A percentile compares a stretch with the other conserved stretches of the same genome.
These are phyloP conservation scores for Rhodotorula sp. DNA, from an alignment of 1,284 basidiomycete genomes.

Conservation along the genomic window DNA sequence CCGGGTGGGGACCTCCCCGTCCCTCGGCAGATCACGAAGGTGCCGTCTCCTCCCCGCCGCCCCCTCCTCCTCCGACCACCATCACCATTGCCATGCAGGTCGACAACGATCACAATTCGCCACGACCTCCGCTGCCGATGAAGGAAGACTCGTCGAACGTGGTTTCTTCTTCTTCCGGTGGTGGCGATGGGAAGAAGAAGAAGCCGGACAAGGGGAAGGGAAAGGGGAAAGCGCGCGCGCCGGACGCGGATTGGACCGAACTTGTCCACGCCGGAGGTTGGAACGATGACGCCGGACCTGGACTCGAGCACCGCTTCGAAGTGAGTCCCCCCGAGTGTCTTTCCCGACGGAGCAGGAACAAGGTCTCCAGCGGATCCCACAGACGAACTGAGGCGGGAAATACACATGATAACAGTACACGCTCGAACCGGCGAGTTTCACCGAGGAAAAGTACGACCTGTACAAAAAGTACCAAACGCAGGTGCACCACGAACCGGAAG, in stretches of 20 bases:
- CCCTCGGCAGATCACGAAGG: neutral
- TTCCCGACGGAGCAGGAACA: no score
- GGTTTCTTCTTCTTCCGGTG: neutral
- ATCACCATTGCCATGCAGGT: no score
- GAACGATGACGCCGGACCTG: conserved; percentile 2
- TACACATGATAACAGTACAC: conserved; percentile 11
- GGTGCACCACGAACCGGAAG: conserved; percentile 66
- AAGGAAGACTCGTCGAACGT: no score
- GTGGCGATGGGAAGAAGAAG: conserved; percentile 53
- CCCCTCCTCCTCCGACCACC: no score
- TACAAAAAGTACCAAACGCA: conserved; percentile 57
- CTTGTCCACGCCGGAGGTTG: conserved; percentile 47
- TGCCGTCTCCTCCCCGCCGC: no score
- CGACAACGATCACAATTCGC: no score
- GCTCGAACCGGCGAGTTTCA: conserved; percentile 59
- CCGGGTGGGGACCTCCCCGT: conserved; percentile 35
- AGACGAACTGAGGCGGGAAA: no score
- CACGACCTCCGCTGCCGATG: no score
- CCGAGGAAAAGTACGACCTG: conserved; percentile 74
- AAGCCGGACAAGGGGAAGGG: conserved; percentile 14
- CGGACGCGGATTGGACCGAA: conserved; percentile 43
- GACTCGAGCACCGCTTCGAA: conserved; percentile 38
- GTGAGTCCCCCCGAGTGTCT: conserved; percentile 8
- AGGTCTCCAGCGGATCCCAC: no score
- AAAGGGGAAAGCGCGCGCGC: conserved; percentile 42